Conservation (phyloP, 1,284 basidiomycete genomes). For the Rhizoctonia solani region DNA sequence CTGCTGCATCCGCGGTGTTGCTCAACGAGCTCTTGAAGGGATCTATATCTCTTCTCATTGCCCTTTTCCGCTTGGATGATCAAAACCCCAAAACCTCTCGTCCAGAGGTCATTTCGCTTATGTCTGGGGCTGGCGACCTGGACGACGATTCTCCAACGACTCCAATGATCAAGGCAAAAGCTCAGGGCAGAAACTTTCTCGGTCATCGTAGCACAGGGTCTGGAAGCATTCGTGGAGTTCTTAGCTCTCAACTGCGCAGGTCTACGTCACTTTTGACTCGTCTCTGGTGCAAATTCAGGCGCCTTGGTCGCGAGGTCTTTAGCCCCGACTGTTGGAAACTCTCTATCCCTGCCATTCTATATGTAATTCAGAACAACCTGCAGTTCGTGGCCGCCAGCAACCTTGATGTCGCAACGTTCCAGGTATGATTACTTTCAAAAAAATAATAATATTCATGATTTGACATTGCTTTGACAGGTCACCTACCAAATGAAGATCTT, state of each 20-base stretch:
- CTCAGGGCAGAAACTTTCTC: constrained; percentile 10
- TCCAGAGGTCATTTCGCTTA: constrained; percentile 21
- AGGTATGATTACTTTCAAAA: constrained; percentile 49
- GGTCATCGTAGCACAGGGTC: constrained; percentile 8
- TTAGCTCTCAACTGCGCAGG: constrained; percentile 31
- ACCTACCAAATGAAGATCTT: constrained; percentile 98
- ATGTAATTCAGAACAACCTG: constrained; percentile 95
- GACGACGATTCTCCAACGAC: constrained; percentile 43
- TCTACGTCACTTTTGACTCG: constrained; percentile 46
- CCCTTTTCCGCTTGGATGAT: constrained; percentile 50
- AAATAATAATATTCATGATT: too few species aligned
- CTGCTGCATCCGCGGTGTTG: constrained; percentile 88
- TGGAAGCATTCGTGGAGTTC: constrained; percentile 21
- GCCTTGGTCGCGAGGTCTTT: constrained; percentile 61
- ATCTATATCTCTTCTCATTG: constrained; percentile 76
- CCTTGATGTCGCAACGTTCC: constrained; percentile 92
- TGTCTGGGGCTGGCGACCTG: constrained; percentile 11
- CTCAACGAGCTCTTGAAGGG: constrained; percentile 94
- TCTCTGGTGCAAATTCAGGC: constrained; percentile 42
- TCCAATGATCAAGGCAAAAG: constrained; percentile 42
- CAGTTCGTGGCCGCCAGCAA: constrained; percentile 95
- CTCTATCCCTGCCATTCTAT: constrained; percentile 93
- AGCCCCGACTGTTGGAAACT: constrained; percentile 95
- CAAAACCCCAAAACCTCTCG: constrained; percentile 17
- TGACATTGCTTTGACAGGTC: constrained; percentile 47